phyloP scores from a whole-genome alignment of 2,329 filamentous ascomycete species.

The Aspergillus neoniger region DNA sequence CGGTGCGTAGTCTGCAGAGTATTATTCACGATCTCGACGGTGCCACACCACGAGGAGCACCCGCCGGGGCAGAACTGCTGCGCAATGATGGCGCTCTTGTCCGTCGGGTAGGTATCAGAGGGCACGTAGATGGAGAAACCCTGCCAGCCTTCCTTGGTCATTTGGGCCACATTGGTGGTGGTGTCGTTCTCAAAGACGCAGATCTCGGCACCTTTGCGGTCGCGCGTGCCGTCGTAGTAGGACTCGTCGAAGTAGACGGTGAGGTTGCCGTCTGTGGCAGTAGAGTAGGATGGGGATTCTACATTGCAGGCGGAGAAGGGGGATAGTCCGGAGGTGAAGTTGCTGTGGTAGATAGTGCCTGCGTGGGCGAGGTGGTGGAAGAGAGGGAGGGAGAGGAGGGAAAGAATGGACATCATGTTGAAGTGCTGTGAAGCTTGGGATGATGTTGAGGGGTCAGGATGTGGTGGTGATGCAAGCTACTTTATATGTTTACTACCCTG shows the following conservation, averaged over 20 bases:
- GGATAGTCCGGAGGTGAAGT: not conserved
- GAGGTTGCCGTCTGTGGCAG: not conserved
- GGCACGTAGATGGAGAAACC: not conserved
- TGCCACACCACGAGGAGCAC: slow-evolving; percentile 6
- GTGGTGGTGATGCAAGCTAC: no score
- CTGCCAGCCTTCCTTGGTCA: slow-evolving; percentile 10
- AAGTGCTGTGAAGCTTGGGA: no score
- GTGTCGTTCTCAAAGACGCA: slow-evolving; percentile 4
- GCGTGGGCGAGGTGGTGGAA: not conserved
- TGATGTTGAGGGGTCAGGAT: no score
- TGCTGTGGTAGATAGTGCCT: not conserved
- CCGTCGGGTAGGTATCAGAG: not conserved
- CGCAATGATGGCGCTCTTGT: slow-evolving; percentile 5
- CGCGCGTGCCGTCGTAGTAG: not conserved
- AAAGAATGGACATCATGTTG: no score
- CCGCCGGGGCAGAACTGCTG: slow-evolving; percentile 9
- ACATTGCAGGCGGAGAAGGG: slow-evolving; percentile 5
- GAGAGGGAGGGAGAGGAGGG: no score
- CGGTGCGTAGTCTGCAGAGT: slow-evolving; percentile 1
- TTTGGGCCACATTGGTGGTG: not conserved
- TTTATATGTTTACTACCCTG: no score
- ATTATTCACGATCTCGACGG: not conserved
- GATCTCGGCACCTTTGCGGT: slow-evolving; percentile 4
- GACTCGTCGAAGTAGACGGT: slow-evolving; percentile 1
- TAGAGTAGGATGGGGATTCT: not conserved